These are phyloP conservation scores for Wickerhamiella domercqiae DNA, from an alignment of 805 yeast genomes.

Conservation along the genomic window DNA sequence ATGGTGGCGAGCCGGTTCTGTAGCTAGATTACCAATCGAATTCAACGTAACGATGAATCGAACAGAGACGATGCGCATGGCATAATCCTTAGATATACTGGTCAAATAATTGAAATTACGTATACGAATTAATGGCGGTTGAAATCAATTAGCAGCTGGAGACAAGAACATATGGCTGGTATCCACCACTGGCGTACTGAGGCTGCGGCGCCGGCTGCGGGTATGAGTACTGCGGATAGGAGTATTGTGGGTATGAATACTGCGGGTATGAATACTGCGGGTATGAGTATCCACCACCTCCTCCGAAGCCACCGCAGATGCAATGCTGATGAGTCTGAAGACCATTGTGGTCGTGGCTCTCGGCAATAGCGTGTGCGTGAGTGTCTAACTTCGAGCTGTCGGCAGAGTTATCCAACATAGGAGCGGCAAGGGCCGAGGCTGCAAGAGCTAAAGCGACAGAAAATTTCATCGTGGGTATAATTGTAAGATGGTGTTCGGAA, in stretches of 20 bases:
- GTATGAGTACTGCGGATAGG: not conserved
- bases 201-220: not conserved
- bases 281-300: not conserved
- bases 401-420: not conserved
- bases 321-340: not conserved
- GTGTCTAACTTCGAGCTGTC: not conserved
- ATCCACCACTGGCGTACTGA: not conserved
- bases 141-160: too few species aligned
- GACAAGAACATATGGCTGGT: too few species aligned
- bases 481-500: not conserved
- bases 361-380: not conserved
- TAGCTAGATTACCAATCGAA: too few species aligned
- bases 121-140: too few species aligned
- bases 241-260: not conserved
- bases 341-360: not conserved
- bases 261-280: not conserved
- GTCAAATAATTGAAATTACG: too few species aligned
- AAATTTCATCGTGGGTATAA: not conserved
- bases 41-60: not conserved
- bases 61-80: not conserved
- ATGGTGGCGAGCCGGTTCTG: too few species aligned
- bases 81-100: too few species aligned
- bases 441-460: not conserved
- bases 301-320: not conserved
- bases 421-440: not conserved